Base-by-base conservation (phyloP, 2,329 filamentous ascomycete species). In the Stemphylium vesicarium region DNA sequence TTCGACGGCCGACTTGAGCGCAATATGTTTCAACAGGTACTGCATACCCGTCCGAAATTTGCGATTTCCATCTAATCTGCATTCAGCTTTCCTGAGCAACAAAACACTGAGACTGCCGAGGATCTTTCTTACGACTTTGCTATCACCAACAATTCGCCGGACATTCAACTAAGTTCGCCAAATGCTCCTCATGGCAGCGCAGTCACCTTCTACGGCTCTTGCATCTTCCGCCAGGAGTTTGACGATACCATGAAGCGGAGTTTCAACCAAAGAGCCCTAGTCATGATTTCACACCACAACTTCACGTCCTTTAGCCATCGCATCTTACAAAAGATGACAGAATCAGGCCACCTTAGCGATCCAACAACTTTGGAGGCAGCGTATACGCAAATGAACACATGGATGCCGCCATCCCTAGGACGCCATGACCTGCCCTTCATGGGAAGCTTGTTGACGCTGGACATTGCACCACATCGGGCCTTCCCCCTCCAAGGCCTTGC, bases 151-250 rank as follows among this genome's bases (percentile, higher is more conserved):
- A 74, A 75, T 58, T 78, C 76, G 8, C 87, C 87, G 3, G 86
- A 89, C 56, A 84, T 90, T 39, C 84, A 59, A 24, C 62, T 78
- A 9, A 69, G 53, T 43, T 77, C 75, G 12, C 75, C 76, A 13
- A 70, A 71, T 40, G 57, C 72, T 13, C 75, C 75, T n/a, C 63
- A 77, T 62, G 76, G 75, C 26, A 78, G 73, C 52, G 55, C 72
- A 10, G 69, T 62, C 39, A 65, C 65, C 13, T 69, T 78, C 50
- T 73, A 75, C 49, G 75, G 65, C 24, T 70, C 64, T 31, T 77
- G 73, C 39, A 63, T 78, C 45, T 78, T 78, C 45, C 75, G 76
- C 39, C 76, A 78, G 54, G 75, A 77, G 52, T 75, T 71, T 24
- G 76, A 78, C 49, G 54, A 70, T 20, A 71, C 69, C 1, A 77